Evolutionary conservation across 192 early-diverging fungal genomes (phyloP), one percentile per base, ranked within the genome.

Genomic region (Coemansia sp.): DNA sequence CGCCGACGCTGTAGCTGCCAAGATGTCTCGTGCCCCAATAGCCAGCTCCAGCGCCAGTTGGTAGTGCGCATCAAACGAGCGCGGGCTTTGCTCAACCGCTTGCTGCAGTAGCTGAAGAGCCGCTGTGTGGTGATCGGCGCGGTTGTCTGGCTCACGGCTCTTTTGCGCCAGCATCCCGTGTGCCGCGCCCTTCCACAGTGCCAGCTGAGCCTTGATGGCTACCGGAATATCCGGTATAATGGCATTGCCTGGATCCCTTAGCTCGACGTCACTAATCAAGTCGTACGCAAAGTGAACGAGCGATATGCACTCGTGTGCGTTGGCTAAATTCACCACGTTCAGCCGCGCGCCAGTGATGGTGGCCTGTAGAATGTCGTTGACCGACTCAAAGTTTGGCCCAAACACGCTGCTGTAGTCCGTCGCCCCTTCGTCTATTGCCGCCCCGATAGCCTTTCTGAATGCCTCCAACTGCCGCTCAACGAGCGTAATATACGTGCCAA

Each of bases 11-110:
- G 87, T 85, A 6, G 92, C 91, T 37, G 85, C 79, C 6, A 75
- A 35, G 26, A 90, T 82, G 37, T 91, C 86, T 17, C 90, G 86
- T 1, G 77, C 69, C 65, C 87, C 90, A 26, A 88, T 74, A 6
- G 91, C 91, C 35, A 86, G 86, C 80, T 92, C 90, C 3, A 89
- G 78, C 0, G 89, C 89, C 23, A 91, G 79, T 42, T 89, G 85
- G 66, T 91, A 92, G 42, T 89, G 84, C 1, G 85, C 70, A 17
- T 92, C 89, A 62, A 85, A 85, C 26, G 68, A 59, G 7, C 78
- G 69, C 1, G 91, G 84, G 37, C 77, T 72, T 33, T 86, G 70
- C 30, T 84, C 75, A 4, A 82, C 79, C 11, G 92, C 84, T 33
- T 81, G 72, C 9, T 74, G 75, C 2, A 92, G 77, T 9, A 80